Evolutionary conservation across 2,329 filamentous ascomycete genomes (phyloP), one percentile per base, ranked within the genome.

Genomic region (Penicillium sp.): DNA sequence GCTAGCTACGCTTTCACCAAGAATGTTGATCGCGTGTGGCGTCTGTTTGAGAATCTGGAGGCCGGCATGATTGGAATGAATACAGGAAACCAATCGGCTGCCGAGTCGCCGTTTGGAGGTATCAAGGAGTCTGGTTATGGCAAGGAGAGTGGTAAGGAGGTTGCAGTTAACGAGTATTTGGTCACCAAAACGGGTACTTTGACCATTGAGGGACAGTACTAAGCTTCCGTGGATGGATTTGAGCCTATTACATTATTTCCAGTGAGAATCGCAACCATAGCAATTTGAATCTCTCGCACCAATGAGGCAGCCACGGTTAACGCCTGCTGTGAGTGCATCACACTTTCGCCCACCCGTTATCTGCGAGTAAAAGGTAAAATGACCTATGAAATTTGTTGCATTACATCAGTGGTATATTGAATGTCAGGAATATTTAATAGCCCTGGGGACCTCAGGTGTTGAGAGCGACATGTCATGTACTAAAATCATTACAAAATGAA

Each of bases 51-150:
- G 74, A 85, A 82, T 57, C 66, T 88, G 30, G 84, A 88, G 65
- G 84, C 85, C 4, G 85, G 84, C 3, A 88, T 87, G 85, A 84
- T 88, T 62, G 85, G 84, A 13, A 73, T 85, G 71, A 85, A 85
- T 60, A 83, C 80, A 50, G 82, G 82, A 16, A 85, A 86, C 61
- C 75, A 78, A n/a, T 86, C 83, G 1, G 83, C 84, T 2, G 84
- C 84, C 0, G 84, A 87, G 64, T 81, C 81, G 20, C 84, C 84
- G 2, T 87, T 87, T 62, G 84, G 84, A 16, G 84, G 84, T 2
- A 85, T 86, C 62, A 87, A 87, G 71, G 82, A 86, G 63, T 83
- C 79, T 5, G 84, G 84, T 0, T 87, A 87, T 64, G 84, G 84
- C 20, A 87, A 87, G 67, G 84, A 87, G 64, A 81, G 78, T 28